Conservation (phyloP, 2,329 filamentous ascomycete species). For the Beauveria sp. region DNA sequence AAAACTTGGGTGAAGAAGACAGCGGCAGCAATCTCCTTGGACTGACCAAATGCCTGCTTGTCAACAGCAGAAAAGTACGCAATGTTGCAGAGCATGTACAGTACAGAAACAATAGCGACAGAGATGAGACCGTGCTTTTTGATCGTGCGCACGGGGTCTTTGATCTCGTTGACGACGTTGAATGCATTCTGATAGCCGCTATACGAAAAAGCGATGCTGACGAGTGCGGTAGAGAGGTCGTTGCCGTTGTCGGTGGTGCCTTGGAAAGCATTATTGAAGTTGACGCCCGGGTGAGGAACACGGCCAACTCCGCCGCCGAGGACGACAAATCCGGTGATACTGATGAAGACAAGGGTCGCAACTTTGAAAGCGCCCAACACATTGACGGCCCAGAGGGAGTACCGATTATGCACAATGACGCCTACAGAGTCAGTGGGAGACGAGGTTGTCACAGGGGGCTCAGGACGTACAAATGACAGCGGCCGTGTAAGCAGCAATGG, state of each 20-base stretch:
- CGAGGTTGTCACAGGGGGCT: neutral
- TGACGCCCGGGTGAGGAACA: conserved; percentile 25
- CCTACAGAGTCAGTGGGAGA: conserved; percentile 17
- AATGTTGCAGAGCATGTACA: conserved; percentile 53
- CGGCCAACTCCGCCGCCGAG: conserved; percentile 32
- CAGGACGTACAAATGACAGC: conserved; percentile 43
- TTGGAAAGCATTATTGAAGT: conserved; percentile 29
- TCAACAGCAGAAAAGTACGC: conserved; percentile 53
- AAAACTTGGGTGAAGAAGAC: conserved; percentile 55
- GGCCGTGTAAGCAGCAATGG: conserved; percentile 54
- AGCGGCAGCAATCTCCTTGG: conserved; percentile 46
- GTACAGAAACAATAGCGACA: conserved; percentile 40
- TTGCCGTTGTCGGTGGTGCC: conserved; percentile 30
- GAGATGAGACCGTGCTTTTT: conserved; percentile 42
- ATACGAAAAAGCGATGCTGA: conserved; percentile 53
- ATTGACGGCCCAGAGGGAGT: conserved; percentile 49
- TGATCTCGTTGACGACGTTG: conserved; percentile 55
- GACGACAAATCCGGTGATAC: conserved; percentile 54
- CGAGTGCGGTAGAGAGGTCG: conserved; percentile 38
- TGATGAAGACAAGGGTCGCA: conserved; percentile 54
- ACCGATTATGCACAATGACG: conserved; percentile 47
- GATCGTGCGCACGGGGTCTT: conserved; percentile 50
- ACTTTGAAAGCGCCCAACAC: conserved; percentile 52
- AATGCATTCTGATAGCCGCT: conserved; percentile 52
- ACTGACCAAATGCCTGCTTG: conserved; percentile 44